A percentile compares a stretch with the other conserved stretches of the same genome.
These are phyloP conservation scores for Avena atlantica DNA, from an alignment of 176 grass and related monocot genomes.

Conservation along the genomic window DNA sequence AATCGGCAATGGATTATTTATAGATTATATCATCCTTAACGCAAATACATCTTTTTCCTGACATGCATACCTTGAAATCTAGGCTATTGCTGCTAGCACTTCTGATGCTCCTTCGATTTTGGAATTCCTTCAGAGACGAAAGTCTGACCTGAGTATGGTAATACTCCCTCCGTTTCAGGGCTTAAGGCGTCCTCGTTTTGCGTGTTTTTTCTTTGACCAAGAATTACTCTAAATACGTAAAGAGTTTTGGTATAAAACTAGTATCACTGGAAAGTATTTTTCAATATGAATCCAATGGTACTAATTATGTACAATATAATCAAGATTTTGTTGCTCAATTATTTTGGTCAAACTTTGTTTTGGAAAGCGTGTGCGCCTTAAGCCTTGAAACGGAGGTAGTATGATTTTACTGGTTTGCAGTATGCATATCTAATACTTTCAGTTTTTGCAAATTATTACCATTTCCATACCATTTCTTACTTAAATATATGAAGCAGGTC, in stretches of 20 bases:
- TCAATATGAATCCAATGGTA: too few relatives aligned
- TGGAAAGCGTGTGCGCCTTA: too few relatives aligned
- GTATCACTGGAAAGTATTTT: too few relatives aligned
- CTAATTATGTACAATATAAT: too few relatives aligned
- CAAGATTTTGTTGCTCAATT: too few relatives aligned
- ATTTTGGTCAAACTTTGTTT: too few relatives aligned
- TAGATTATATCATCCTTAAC: slow-evolving; percentile 17
- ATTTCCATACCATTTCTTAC: slow-evolving; percentile 15
- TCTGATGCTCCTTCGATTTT: slow-evolving; percentile 88
- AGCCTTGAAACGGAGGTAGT: too few relatives aligned
- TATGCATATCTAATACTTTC: slow-evolving; percentile 31
- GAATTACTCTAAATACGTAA: too few relatives aligned
- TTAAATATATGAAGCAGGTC: slow-evolving; percentile 57
- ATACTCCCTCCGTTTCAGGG: too few relatives aligned
- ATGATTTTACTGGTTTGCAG: slow-evolving; percentile 17
- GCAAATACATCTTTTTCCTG: slow-evolving; percentile 22
- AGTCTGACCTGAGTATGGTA: slow-evolving; percentile 74
- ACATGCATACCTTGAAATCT: slow-evolving; percentile 37
- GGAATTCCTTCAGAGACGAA: slow-evolving; percentile 91
- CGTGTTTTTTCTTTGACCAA: too few relatives aligned
- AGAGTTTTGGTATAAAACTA: too few relatives aligned
- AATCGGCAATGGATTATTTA: slow-evolving; percentile 6
- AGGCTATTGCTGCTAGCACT: slow-evolving; percentile 94
- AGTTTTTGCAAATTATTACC: slow-evolving; percentile 28
- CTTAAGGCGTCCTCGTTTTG: too few relatives aligned